phyloP scores from a whole-genome alignment of 352 stramenopile genomes.

The Chloridella minuta region DNA sequence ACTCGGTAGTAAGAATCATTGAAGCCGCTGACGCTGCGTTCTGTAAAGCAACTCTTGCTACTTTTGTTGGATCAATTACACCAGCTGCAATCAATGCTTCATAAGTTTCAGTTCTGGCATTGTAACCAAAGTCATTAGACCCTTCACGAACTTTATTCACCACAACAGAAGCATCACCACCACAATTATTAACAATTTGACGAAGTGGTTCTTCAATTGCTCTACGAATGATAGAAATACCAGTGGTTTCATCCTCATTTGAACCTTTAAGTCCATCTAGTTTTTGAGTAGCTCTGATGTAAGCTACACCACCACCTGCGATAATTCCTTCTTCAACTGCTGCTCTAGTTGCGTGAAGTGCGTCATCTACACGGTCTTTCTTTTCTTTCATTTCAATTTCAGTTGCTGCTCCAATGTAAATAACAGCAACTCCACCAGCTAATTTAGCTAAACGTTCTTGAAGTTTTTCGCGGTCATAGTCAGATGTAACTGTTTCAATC shows the following conservation, averaged over 20 bases:
- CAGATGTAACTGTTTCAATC: constrained; percentile 29
- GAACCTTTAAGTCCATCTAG: constrained; percentile 26
- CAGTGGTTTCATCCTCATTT: constrained; percentile 32
- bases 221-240: constrained; percentile 33
- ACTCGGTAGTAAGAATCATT: too few species aligned
- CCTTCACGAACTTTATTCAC: too few species aligned
- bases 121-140: too few species aligned
- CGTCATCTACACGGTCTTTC: constrained; percentile 46
- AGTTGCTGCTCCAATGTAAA: constrained; percentile 38
- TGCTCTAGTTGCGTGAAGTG: constrained; percentile 29
- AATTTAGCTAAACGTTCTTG: constrained; percentile 35
- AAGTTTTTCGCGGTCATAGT: constrained; percentile 40
- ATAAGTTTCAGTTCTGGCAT: too few species aligned
- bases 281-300: constrained; percentile 30
- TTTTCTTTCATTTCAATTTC: constrained; percentile 54
- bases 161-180: background rate
- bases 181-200: constrained; percentile 29
- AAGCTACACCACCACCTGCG: constrained; percentile 32
- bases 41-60: too few species aligned
- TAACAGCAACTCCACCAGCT: constrained; percentile 37
- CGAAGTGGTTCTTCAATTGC: constrained; percentile 30
- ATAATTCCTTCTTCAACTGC: constrained; percentile 32
- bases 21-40: too few species aligned
- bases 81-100: too few species aligned
- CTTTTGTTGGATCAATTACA: too few species aligned